Percentiles rank a stretch among this genome's conserved stretches.
Conservation (phyloP, 1,284 basidiomycete species). For the Trichosporon inkin region DNA sequence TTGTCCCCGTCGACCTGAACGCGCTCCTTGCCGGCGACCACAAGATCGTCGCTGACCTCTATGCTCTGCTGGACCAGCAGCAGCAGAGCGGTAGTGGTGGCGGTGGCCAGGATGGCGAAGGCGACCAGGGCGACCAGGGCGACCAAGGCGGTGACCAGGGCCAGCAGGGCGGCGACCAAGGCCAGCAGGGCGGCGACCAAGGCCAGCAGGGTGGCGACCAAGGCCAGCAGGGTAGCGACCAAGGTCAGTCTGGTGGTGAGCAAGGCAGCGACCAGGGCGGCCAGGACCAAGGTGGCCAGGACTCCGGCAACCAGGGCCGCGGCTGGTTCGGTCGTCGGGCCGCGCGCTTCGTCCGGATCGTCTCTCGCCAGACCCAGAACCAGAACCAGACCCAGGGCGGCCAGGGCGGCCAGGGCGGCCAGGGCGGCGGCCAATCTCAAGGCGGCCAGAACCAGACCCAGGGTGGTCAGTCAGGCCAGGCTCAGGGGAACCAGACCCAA, state of each 20-base stretch:
- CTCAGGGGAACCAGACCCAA: not conserved
- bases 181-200: not conserved
- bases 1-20: slow-evolving; percentile 74
- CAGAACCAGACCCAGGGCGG: not conserved
- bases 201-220: not conserved
- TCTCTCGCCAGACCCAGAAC: not conserved
- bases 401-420: not conserved
- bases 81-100: not conserved
- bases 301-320: not conserved
- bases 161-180: not conserved
- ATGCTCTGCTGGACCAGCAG: slow-evolving; percentile 48
- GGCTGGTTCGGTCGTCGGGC: not conserved
- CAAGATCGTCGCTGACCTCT: slow-evolving; percentile 63
- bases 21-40: slow-evolving; percentile 62
- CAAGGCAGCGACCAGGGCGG: not conserved
- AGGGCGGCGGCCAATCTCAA: too few species aligned
- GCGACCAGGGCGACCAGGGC: not conserved
- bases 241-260: not conserved
- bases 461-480: too few species aligned
- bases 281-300: not conserved
- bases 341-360: not conserved
- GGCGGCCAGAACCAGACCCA: too few species aligned
- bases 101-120: not conserved
- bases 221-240: not conserved
- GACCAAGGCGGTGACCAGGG: not conserved